Base-by-base conservation (phyloP, 768 basidiomycete species). In the Boletus reticulatus region DNA sequence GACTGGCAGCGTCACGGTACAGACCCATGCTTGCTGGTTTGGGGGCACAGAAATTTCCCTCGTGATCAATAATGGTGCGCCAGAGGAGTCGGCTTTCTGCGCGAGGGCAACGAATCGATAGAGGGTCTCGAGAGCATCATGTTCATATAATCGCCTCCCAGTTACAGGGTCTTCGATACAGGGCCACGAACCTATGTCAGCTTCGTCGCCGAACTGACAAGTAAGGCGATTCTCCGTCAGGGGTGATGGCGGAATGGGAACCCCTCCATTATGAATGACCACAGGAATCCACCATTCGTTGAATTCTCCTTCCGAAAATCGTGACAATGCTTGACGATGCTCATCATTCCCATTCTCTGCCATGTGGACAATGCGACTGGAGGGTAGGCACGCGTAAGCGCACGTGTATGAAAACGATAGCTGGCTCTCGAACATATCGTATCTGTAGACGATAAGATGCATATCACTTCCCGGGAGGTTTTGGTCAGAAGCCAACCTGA, bases 151-250 rank as follows among this genome's bases (percentile, higher is more conserved):
- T 45, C 78, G 78, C 20, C 81, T 79, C 44, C 84, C 77, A 12
- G 87, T 84, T 3, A 79, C 78, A 2, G 90, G 81, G 63, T 92
- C 88, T 57, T 77, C 69, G 43, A 92, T 76, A 57, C 59, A 81
- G 19, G 68, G 59, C 43, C 64, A 68, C 9, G 53, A 51, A 19
- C 54, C 56, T n/a, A 67, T 60, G 2, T 72, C 70, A 20, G 14
- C 45, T 16, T 76, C 77, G 38, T 84, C 79, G 31, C 78, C 79
- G 14, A 78, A 79, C 41, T 75, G 71, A 57, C 78, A 80, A n/a
- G 78, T 66, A 54, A 79, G 66, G 29, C 64, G 64, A 43, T 69
- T 71, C 48, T 79, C 75, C 20, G 60, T 67, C 14, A 84, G 59
- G 29, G 75, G 72, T 37, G 54, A 65, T 29, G 83, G 80, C 5